Evolutionary conservation across 129 eudicot genomes (phyloP), one percentile per base, ranked within the genome.

Genomic region (carrot (Daucus carota)): DNA sequence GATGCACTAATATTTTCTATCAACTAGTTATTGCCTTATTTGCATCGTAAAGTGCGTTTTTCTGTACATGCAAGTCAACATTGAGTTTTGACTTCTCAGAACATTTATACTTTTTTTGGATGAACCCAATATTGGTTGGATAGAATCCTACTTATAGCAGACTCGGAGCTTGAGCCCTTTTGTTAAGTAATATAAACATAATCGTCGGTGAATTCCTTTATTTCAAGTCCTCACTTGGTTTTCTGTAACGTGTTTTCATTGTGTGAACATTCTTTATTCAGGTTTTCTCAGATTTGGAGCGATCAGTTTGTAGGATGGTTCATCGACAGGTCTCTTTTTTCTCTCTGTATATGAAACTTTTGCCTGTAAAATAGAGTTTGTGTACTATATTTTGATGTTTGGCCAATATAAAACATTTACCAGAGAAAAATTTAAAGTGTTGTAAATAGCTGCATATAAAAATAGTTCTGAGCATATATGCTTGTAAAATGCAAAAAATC

Each of bases 201-300:
- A 14, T 33, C 7, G 24, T 17, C 2, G 42, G 15, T 62, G 17
- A 42, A 29, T 65, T 5, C 36, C 62, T 26, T 60, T 17, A 75
- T 26, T 60, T 34, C 36, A n/a, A 72, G 47, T 59, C 20, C 8
- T 16, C 54, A 62, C 41, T 1, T 43, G 8, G 38, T 62, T 66
- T n/a, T 5, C 7, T 43, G 29, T 57, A 44, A 36, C 2, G 18
- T 75, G 83, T 2, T 73, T 71, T 47, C 73, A 50, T 24, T 76
- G 17, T 42, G 33, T 14, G 2, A 4, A 63, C 32, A 2, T 52
- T 26, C 33, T 48, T 31, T n/a, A 1, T 85, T 73, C 84, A 88
- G 89, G 92, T 88, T 20, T 76, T 88, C 67, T 88, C 89, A 57
- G 92, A 88, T 80, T 76, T 88, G 89, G 92, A 88, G 83, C 87